Conservation (phyloP, 2,329 filamentous ascomycete genomes). For the Eutypella sp. region DNA sequence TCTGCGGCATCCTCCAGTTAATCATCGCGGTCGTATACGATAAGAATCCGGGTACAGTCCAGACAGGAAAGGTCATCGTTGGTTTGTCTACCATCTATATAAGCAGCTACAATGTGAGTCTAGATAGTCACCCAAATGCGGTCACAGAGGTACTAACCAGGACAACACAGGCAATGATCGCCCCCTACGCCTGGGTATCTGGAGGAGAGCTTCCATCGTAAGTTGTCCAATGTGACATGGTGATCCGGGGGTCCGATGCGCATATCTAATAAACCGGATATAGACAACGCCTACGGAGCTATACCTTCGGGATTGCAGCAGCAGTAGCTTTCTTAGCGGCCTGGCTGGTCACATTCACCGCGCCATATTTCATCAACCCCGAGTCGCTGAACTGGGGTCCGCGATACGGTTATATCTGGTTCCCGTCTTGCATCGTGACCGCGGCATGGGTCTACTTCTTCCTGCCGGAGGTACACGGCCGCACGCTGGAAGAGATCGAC, state of each 20-base stretch:
- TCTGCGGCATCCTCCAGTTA: conserved; percentile 46
- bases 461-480: conserved; percentile 42
- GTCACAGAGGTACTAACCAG: neutral
- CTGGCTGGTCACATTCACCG: conserved; percentile 48
- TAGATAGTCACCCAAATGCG: conserved; percentile 15
- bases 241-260: too few relatives aligned
- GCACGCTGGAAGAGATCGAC: conserved; percentile 43
- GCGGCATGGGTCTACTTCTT: conserved; percentile 35
- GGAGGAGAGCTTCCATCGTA: conserved; percentile 47
- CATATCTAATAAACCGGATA: neutral
- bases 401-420: conserved; percentile 49
- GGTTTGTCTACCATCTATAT: conserved; percentile 44
- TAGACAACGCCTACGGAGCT: conserved; percentile 41
- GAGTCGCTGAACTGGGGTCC: conserved; percentile 45
- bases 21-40: conserved; percentile 45
- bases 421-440: conserved; percentile 21
- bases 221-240: neutral
- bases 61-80: conserved; percentile 38
- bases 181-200: conserved; percentile 46
- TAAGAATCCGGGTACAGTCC: conserved; percentile 25
- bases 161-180: conserved; percentile 34
- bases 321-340: conserved; percentile 44
- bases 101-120: conserved; percentile 40
- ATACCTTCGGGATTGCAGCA: conserved; percentile 46
- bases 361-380: conserved; percentile 51